These are phyloP conservation scores for Nemania serpens DNA, from an alignment of 2,329 filamentous ascomycete genomes.

Conservation along the genomic window DNA sequence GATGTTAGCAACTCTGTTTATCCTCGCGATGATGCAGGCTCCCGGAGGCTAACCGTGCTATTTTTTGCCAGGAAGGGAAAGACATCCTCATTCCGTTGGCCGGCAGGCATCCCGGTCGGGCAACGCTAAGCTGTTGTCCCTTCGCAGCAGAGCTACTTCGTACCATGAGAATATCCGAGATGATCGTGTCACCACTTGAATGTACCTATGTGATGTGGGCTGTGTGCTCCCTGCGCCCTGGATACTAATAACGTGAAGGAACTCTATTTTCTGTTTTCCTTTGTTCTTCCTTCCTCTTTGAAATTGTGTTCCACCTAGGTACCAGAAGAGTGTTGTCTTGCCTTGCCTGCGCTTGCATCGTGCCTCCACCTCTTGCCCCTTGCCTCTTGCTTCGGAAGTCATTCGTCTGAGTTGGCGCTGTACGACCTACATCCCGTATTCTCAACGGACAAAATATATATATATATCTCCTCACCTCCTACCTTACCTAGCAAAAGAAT, in stretches of 20 bases:
- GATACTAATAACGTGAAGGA: background rate
- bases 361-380: too few species aligned
- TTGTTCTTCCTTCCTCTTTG: background rate
- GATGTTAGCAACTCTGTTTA: background rate
- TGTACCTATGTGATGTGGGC: background rate
- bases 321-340: too few species aligned
- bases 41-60: background rate
- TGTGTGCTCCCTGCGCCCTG: background rate
- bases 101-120: too few species aligned
- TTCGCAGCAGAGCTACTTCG: too few species aligned
- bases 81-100: background rate
- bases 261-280: background rate
- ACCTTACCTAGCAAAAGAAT: constrained; percentile 1
- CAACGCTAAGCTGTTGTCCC: too few species aligned
- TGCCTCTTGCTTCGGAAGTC: too few species aligned
- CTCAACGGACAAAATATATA: background rate
- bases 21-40: constrained; percentile 11
- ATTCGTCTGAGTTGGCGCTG: background rate
- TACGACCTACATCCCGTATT: background rate
- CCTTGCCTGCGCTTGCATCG: too few species aligned
- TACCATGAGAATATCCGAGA: background rate
- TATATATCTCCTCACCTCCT: background rate
- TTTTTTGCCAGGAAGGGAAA: background rate
- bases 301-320: background rate
- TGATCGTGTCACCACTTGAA: background rate